Percentiles rank a stretch among this genome's conserved stretches.
Conservation (phyloP, 106 monocot genomes). For the Allium cepa region DNA sequence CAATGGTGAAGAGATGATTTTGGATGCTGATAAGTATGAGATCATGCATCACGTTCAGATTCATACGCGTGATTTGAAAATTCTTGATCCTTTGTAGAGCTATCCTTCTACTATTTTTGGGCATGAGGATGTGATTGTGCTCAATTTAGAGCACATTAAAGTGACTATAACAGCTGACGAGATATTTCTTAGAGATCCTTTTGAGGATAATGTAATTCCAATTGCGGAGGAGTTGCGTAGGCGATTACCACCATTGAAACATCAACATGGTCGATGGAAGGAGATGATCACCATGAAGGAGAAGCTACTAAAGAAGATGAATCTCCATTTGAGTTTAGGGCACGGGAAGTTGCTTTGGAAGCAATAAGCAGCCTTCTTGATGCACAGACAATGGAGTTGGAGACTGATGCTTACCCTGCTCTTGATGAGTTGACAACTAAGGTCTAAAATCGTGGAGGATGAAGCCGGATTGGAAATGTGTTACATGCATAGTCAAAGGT, state of each 20-base stretch:
- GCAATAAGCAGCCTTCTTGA: constrained; percentile 93
- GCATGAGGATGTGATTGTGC: constrained; percentile 81
- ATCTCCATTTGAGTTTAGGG: constrained; percentile 93
- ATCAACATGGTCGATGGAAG: too few relatives aligned
- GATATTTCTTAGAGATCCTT: too few relatives aligned
- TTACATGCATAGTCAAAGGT: too few relatives aligned
- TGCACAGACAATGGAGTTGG: constrained; percentile 81
- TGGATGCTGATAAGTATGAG: constrained; percentile 88
- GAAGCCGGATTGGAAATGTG: too few relatives aligned
- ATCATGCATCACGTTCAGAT: constrained; percentile 93
- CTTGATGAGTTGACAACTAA: constrained; percentile 92
- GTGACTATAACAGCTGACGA: too few relatives aligned
- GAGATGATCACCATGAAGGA: too few relatives aligned
- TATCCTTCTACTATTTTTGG: constrained; percentile 92
- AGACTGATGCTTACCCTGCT: constrained; percentile 89
- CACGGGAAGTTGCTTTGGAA: constrained; percentile 92
- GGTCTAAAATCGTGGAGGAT: constrained; percentile 12
- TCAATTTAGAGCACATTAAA: constrained; percentile 99
- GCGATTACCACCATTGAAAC: too few relatives aligned
- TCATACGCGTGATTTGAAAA: constrained; percentile 75
- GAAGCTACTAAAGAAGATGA: too few relatives aligned
- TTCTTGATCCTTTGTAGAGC: constrained; percentile 77
- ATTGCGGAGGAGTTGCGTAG: too few relatives aligned
- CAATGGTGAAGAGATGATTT: constrained; percentile 43
- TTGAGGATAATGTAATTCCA: too few relatives aligned